Conservation (phyloP, 108 stramenopile genomes). For the Nitzschia sp. region DNA sequence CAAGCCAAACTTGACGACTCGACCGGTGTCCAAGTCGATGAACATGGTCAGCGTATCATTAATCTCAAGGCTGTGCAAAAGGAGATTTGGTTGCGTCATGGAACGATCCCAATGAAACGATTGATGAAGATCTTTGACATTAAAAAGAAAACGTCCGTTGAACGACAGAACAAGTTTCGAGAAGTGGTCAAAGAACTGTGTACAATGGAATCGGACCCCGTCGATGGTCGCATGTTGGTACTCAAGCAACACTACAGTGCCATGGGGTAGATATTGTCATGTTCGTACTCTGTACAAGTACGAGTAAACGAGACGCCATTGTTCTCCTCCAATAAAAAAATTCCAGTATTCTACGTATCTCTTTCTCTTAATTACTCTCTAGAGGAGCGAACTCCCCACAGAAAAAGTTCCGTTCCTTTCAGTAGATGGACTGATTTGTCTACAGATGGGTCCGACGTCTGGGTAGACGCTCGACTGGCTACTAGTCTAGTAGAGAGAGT, state of each 20-base stretch:
- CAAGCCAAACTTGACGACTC: constrained; percentile 14
- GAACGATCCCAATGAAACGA: constrained; percentile 69
- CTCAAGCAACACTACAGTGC: constrained; percentile 80
- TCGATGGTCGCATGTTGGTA: constrained; percentile 69
- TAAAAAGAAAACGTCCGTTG: constrained; percentile 55
- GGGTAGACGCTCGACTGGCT: too few relatives aligned
- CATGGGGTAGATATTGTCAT: background rate
- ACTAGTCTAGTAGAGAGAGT: too few relatives aligned
- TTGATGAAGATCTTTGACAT: constrained; percentile 82
- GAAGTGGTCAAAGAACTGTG: constrained; percentile 73
- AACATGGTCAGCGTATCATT: constrained; percentile 74
- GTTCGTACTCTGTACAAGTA: too few relatives aligned
- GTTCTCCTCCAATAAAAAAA: too few relatives aligned
- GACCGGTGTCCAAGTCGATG: constrained; percentile 57
- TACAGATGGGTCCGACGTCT: too few relatives aligned
- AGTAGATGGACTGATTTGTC: too few relatives aligned
- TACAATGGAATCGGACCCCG: constrained; percentile 64
- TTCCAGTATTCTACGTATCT: too few relatives aligned
- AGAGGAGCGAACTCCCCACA: too few relatives aligned
- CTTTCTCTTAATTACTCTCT: too few relatives aligned
- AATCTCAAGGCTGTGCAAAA: constrained; percentile 69
- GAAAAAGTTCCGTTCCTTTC: too few relatives aligned
- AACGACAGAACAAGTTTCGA: constrained; percentile 59
- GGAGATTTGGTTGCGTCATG: constrained; percentile 85
- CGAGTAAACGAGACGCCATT: too few relatives aligned